phyloP scores from a whole-genome alignment of 1,139 yeast species.

The Yarrowia galli region DNA sequence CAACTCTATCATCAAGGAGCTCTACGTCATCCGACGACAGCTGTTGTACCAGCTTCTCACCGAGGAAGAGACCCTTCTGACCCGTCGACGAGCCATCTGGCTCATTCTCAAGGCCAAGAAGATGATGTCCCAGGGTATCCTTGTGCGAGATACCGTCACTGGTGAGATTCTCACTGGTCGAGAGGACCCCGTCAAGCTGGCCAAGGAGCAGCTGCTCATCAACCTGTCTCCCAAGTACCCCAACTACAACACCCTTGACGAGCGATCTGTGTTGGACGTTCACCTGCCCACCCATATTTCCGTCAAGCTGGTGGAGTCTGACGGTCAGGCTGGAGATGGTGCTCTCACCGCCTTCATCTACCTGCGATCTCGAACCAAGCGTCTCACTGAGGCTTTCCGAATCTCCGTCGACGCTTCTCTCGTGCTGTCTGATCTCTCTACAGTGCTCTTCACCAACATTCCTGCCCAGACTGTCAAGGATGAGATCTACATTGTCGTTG shows the following conservation, averaged over 20 bases:
- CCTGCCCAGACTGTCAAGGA: slow-evolving; percentile 62
- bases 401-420: slow-evolving; percentile 71
- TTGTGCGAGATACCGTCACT: slow-evolving; percentile 73
- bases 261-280: slow-evolving; percentile 52
- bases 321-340: slow-evolving; percentile 60
- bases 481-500: slow-evolving; percentile 49
- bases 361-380: slow-evolving; percentile 67
- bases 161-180: slow-evolving; percentile 65
- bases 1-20: slow-evolving; percentile 53
- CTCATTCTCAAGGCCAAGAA: slow-evolving; percentile 73
- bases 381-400: slow-evolving; percentile 82
- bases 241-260: slow-evolving; percentile 50
- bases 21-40: slow-evolving; percentile 70
- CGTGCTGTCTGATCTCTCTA: slow-evolving; percentile 70
- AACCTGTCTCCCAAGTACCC: slow-evolving; percentile 81
- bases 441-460: slow-evolving; percentile 79
- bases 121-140: slow-evolving; percentile 67
- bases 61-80: slow-evolving; percentile 60
- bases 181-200: slow-evolving; percentile 63
- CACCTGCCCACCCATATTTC: slow-evolving; percentile 74
- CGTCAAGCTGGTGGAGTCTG: slow-evolving; percentile 78
- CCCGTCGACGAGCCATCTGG: slow-evolving; percentile 66
- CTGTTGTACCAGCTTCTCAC: slow-evolving; percentile 67
- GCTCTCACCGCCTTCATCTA: slow-evolving; percentile 79
- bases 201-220: slow-evolving; percentile 71